Percentiles rank a stretch among this genome's conserved stretches.
These are phyloP conservation scores for Hypoxylon rubiginosum DNA, from an alignment of 2,329 filamentous ascomycete genomes.

Conservation along the genomic window DNA sequence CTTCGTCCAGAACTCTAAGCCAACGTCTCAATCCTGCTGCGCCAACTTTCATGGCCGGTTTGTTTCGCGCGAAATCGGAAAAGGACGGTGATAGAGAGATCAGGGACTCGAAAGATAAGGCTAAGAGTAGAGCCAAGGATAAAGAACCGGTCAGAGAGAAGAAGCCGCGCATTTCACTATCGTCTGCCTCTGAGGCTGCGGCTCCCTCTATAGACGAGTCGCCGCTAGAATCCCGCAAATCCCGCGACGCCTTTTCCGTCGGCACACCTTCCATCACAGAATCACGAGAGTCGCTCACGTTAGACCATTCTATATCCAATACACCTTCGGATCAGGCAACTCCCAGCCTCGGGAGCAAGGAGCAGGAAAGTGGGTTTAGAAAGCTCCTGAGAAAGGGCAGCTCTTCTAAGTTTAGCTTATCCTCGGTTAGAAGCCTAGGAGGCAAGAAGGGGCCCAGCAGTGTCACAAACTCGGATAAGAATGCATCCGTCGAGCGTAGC, in stretches of 20 bases:
- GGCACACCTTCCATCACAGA: conserved; percentile 72
- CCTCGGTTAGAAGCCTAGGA: conserved; percentile 62
- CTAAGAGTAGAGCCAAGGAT: conserved; percentile 58
- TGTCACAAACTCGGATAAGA: conserved; percentile 69
- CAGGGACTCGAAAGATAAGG: conserved; percentile 51
- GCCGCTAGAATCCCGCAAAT: conserved; percentile 66
- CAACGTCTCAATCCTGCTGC: conserved; percentile 87
- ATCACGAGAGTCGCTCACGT: conserved; percentile 69
- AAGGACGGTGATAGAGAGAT: conserved; percentile 54
- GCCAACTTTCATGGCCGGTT: conserved; percentile 84
- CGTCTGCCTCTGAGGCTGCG: conserved; percentile 57
- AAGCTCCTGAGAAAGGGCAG: conserved; percentile 76
- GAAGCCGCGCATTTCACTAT: conserved; percentile 56
- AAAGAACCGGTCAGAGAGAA: conserved; percentile 57
- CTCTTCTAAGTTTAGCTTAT: conserved; percentile 74
- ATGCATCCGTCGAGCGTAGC: conserved; percentile 67
- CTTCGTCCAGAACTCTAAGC: conserved; percentile 65
- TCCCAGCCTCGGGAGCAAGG: conserved; percentile 58
- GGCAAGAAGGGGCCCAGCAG: conserved; percentile 72
- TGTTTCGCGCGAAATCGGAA: conserved; percentile 64
- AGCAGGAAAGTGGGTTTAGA: conserved; percentile 69
- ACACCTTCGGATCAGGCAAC: conserved; percentile 67
- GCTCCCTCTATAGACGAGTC: conserved; percentile 61
- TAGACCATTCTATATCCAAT: conserved; percentile 70
- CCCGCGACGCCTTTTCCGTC: conserved; percentile 69